Conservation (phyloP, 1,284 basidiomycete species). For the Boletus semigastroideus region DNA sequence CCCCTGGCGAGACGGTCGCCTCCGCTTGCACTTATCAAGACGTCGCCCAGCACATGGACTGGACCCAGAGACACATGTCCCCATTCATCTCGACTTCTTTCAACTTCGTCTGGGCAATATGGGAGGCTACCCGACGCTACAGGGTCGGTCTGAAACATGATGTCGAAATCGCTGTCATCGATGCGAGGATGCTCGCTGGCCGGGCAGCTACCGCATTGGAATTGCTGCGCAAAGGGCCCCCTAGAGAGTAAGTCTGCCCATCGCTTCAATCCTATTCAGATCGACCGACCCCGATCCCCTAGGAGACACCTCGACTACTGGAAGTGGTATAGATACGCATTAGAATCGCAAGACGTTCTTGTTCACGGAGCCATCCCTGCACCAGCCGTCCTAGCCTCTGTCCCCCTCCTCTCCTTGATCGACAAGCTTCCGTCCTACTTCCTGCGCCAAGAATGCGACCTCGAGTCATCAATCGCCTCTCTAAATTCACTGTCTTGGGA, state of each 20-base stretch:
- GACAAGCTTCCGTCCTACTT: constrained; percentile 71
- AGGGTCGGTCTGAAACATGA: constrained; percentile 67
- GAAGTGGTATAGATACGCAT: constrained; percentile 72
- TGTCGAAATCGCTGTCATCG: constrained; percentile 74
- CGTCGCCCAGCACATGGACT: constrained; percentile 67
- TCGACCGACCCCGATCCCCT: constrained; percentile 3
- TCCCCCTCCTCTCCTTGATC: constrained; percentile 63
- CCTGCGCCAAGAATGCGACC: constrained; percentile 41
- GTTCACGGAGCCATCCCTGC: constrained; percentile 66
- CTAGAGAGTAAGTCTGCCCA: constrained; percentile 50
- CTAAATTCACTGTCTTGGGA: constrained; percentile 59
- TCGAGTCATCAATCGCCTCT: constrained; percentile 37
- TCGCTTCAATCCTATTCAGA: background rate
- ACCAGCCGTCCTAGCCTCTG: constrained; percentile 62
- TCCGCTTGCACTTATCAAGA: constrained; percentile 53
- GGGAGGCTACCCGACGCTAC: constrained; percentile 75
- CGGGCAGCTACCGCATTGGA: constrained; percentile 64
- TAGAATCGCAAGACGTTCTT: constrained; percentile 73
- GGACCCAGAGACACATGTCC: constrained; percentile 68
- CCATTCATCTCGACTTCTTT: constrained; percentile 73
- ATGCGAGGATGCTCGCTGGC: constrained; percentile 55
- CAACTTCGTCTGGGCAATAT: constrained; percentile 76
- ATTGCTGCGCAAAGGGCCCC: constrained; percentile 49
- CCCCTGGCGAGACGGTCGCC: constrained; percentile 34
- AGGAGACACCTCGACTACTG: constrained; percentile 65